Evolutionary conservation across 208 protist species (phyloP).

Genomic region (Acanthamoeba castellanii): DNA sequence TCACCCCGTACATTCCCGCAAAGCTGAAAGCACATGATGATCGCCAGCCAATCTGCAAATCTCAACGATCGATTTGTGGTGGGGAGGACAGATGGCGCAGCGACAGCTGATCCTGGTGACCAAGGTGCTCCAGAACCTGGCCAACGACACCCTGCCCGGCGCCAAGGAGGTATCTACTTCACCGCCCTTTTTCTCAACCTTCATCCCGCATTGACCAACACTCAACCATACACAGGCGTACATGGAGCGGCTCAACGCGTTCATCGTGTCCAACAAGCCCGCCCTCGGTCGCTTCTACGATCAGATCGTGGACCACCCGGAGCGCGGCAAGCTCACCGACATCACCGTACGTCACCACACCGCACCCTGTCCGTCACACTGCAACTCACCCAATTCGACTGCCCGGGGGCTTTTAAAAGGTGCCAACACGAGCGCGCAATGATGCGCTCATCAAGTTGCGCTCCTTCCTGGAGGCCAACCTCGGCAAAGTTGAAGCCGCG

Average conservation of each 20-base stretch:
- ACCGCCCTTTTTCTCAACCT: no score
- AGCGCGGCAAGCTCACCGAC: neutral
- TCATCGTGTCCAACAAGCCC: slow-evolving; percentile 39
- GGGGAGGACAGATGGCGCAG: slow-evolving; percentile 9
- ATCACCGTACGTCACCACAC: neutral
- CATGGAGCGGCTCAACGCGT: neutral
- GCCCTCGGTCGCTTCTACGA: neutral
- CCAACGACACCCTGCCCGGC: slow-evolving; percentile 53
- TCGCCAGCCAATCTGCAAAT: no score
- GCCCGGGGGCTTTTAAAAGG: no score
- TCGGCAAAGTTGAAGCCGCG: neutral
- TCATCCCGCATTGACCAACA: no score
- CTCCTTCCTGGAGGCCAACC: neutral
- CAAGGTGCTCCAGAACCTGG: slow-evolving; percentile 62
- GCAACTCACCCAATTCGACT: neutral
- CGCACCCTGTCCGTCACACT: neutral
- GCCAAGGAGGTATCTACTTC: neutral
- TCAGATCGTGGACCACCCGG: neutral
- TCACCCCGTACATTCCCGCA: neutral
- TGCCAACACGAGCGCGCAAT: neutral
- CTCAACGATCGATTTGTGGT: no score
- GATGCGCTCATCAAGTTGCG: neutral
- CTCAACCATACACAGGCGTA: no score
- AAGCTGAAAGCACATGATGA: no score
- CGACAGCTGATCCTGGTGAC: slow-evolving; percentile 53